Conservation (phyloP, 495 filamentous ascomycete genomes). For the Patellaria atrata region DNA sequence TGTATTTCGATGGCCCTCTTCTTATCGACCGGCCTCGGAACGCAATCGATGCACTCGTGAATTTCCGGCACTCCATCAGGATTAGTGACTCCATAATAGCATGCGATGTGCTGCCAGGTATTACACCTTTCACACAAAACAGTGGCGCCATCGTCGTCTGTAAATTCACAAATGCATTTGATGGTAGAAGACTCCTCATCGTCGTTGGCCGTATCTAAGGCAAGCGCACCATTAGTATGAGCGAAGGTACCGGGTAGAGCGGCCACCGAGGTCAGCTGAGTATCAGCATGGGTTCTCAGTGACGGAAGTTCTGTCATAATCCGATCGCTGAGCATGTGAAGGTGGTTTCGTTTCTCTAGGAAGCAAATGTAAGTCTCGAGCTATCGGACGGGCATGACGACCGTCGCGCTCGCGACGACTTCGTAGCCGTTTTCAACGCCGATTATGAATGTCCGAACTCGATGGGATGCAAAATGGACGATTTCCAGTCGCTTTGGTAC, state of each 20-base stretch:
- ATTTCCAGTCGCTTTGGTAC: not conserved
- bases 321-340: constrained; percentile 28
- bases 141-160: constrained; percentile 93
- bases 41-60: constrained; percentile 80
- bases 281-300: constrained; percentile 46
- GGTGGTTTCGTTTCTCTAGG: constrained; percentile 14
- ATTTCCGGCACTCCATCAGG: constrained; percentile 63
- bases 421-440: constrained; percentile 11
- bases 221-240: constrained; percentile 41
- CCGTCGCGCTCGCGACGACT: constrained; percentile 14
- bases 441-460: constrained; percentile 7
- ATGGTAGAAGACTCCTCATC: constrained; percentile 92
- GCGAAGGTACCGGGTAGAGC: constrained; percentile 39
- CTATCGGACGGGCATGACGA: constrained; percentile 24
- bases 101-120: constrained; percentile 96
- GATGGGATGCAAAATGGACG: constrained; percentile 2
- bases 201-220: constrained; percentile 39
- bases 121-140: constrained; percentile 92
- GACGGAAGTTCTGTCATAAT: constrained; percentile 87
- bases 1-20: constrained; percentile 57
- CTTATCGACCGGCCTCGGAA: constrained; percentile 55
- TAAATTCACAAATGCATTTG: constrained; percentile 87
- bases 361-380: constrained; percentile 17
- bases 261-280: constrained; percentile 50
- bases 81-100: constrained; percentile 62